Conservation (phyloP, 164 flowering plant genomes). For the Kingdonia uniflora region DNA sequence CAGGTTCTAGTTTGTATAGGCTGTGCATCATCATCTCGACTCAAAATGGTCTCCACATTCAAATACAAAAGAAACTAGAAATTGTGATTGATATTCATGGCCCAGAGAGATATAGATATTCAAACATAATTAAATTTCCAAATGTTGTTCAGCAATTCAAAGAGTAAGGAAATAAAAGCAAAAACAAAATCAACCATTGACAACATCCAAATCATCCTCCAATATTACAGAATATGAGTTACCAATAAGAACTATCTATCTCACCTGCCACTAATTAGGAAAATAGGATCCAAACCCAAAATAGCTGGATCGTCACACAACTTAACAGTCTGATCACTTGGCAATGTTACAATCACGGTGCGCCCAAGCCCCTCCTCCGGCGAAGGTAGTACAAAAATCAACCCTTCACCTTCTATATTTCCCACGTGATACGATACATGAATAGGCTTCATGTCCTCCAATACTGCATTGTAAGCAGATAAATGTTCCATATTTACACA, state of each 20-base stretch:
- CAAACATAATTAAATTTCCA: too few relatives aligned
- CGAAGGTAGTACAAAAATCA: slow-evolving; percentile 63
- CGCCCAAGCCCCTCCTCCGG: slow-evolving; percentile 51
- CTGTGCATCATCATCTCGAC: too few relatives aligned
- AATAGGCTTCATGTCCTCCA: slow-evolving; percentile 38
- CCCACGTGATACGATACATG: slow-evolving; percentile 54
- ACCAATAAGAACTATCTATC: not conserved
- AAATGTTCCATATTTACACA: slow-evolving; percentile 51
- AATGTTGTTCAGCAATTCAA: too few relatives aligned
- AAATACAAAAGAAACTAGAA: too few relatives aligned
- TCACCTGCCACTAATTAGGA: slow-evolving; percentile 25
- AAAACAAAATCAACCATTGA: too few relatives aligned
- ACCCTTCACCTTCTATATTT: slow-evolving; percentile 57
- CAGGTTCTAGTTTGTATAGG: too few relatives aligned
- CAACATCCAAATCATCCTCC: too few relatives aligned
- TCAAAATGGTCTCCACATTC: too few relatives aligned
- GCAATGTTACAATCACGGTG: slow-evolving; percentile 50
- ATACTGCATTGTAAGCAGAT: slow-evolving; percentile 23
- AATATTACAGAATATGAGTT: too few relatives aligned
- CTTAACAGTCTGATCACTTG: slow-evolving; percentile 30
- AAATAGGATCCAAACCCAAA: slow-evolving; percentile 29
- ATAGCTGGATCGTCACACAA: slow-evolving; percentile 32
- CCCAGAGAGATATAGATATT: too few relatives aligned
- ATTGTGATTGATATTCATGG: too few relatives aligned
- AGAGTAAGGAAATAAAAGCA: too few relatives aligned